Evolutionary conservation across 2,329 filamentous ascomycete genomes (phyloP), one percentile per base, ranked within the genome.

Genomic region (Sporothrix phasma): DNA sequence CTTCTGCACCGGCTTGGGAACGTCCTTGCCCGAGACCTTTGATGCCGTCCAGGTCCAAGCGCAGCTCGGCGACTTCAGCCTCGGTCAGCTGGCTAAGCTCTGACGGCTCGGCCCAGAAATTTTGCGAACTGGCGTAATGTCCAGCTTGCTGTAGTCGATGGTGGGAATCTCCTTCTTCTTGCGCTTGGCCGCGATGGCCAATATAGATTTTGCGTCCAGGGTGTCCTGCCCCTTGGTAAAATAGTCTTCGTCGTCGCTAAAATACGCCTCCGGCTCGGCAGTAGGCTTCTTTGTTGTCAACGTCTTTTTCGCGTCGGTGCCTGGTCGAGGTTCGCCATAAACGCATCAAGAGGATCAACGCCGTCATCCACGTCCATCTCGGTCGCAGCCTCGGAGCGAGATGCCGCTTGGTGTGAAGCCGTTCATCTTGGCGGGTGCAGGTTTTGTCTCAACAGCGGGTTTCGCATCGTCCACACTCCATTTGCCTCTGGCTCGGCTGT

Each of bases 111-210:
- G 89, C 87, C 81, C 96, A 99, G 76, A 99, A 99, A 73, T 91
- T 88, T 96, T 97, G 67, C 93, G 84, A 73, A 99, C 92, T 3
- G 88, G 84, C 69, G 92, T 84, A 70, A 97, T 87, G 63, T 92
- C 84, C 68, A 95, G 78, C 76, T 97, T 97, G 70, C 80, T 83
- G 75, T 97, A 96, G 75, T 99, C 88, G 63, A 96, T 83, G 0
- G 80, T 81, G 0, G 92, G 92, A n/a, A 97, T 87, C 66, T 97
- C 94, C 76, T 97, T 96, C 81, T 96, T 97, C 79, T 96, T 97
- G 71, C 79, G 88, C 81, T 81, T 88, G 71, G 76, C 79, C 5
- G 83, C 78, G 68, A 86, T 80, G 60, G 79, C 81, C 47, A 83
- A 73, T 56, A 83, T 77, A 3, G 77, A 74, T 46, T 79, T 78